Evolutionary conservation across 202 grass and related monocot genomes (phyloP).

Genomic region (Zizania palustris): DNA sequence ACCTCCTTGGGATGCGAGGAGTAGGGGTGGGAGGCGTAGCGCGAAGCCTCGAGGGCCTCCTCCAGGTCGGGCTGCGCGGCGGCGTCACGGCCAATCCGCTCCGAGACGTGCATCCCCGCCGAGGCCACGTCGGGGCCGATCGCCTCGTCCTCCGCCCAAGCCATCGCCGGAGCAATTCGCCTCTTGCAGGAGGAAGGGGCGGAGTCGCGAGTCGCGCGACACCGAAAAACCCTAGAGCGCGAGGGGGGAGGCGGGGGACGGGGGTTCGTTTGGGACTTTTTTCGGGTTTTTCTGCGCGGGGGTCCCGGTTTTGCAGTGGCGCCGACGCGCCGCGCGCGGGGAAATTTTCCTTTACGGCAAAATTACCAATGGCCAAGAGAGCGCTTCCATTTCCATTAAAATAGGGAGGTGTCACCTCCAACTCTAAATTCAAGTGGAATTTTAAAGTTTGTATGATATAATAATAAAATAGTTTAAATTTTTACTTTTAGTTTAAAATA

Average conservation of each 20-base stretch:
- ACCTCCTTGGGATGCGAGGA: slow-evolving; percentile 89
- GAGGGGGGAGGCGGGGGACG: slow-evolving; percentile 6
- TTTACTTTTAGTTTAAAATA: too few species aligned
- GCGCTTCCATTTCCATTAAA: too few species aligned
- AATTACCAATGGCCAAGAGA: not conserved
- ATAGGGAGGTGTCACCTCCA: too few species aligned
- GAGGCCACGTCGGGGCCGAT: slow-evolving; percentile 87
- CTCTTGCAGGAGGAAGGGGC: not conserved
- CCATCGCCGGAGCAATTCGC: slow-evolving; percentile 59
- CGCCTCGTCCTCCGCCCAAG: slow-evolving; percentile 79
- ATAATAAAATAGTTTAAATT: too few species aligned
- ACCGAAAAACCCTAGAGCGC: slow-evolving; percentile 55
- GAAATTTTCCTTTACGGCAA: not conserved
- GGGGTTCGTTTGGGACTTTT: slow-evolving; percentile 41
- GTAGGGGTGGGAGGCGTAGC: slow-evolving; percentile 91
- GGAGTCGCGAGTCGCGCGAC: not conserved
- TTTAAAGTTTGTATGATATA: too few species aligned
- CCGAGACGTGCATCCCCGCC: slow-evolving; percentile 79
- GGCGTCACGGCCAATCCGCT: slow-evolving; percentile 79
- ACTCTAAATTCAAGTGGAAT: too few species aligned
- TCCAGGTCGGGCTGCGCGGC: slow-evolving; percentile 84
- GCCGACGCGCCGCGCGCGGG: too few species aligned
- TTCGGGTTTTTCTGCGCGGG: slow-evolving; percentile 32
- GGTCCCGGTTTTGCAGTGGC: slow-evolving; percentile 24
- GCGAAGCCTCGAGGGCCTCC: slow-evolving; percentile 91